Percentiles rank a stretch among this genome's conserved stretches.
These are phyloP conservation scores for Choiromyces venosus DNA, from an alignment of 495 filamentous ascomycete species.

Conservation along the genomic window DNA sequence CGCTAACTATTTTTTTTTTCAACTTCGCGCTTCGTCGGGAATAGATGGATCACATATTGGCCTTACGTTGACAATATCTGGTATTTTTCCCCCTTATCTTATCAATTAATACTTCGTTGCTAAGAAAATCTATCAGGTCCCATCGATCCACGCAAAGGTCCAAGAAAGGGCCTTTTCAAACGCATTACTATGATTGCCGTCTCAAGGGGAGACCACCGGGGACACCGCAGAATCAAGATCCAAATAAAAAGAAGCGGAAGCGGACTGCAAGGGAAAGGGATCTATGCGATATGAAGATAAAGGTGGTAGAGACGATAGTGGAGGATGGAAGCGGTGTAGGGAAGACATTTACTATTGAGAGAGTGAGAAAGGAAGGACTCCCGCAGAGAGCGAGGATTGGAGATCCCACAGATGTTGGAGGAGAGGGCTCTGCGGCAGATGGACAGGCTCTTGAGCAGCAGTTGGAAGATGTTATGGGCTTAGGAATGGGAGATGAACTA, in stretches of 20 bases:
- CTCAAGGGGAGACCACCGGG: slow-evolving; percentile 79
- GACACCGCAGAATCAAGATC: slow-evolving; percentile 77
- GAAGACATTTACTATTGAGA: slow-evolving; percentile 46
- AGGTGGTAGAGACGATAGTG: slow-evolving; percentile 63
- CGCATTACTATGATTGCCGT: slow-evolving; percentile 87
- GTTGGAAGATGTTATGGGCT: slow-evolving; percentile 30
- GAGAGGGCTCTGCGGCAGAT: slow-evolving; percentile 27
- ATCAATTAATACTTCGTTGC: not conserved
- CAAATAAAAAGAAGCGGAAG: slow-evolving; percentile 84
- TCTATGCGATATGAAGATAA: slow-evolving; percentile 87
- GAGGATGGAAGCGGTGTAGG: slow-evolving; percentile 27
- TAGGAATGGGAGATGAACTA: slow-evolving; percentile 28
- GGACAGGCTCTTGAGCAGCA: slow-evolving; percentile 26
- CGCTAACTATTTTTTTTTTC: slow-evolving; percentile 29
- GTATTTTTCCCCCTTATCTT: slow-evolving; percentile 43
- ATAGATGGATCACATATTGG: slow-evolving; percentile 80
- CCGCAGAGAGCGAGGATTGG: slow-evolving; percentile 33
- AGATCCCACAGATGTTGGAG: slow-evolving; percentile 29
- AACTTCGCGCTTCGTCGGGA: slow-evolving; percentile 5
- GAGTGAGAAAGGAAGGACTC: slow-evolving; percentile 36
- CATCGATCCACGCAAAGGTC: slow-evolving; percentile 82
- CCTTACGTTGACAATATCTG: slow-evolving; percentile 89
- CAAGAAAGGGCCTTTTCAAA: slow-evolving; percentile 76
- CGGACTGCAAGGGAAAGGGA: slow-evolving; percentile 69
- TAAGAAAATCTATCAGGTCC: slow-evolving; percentile 40